These are phyloP conservation scores for Heliosperma pusillum DNA, from an alignment of 148 eudicot genomes.

Conservation along the genomic window DNA sequence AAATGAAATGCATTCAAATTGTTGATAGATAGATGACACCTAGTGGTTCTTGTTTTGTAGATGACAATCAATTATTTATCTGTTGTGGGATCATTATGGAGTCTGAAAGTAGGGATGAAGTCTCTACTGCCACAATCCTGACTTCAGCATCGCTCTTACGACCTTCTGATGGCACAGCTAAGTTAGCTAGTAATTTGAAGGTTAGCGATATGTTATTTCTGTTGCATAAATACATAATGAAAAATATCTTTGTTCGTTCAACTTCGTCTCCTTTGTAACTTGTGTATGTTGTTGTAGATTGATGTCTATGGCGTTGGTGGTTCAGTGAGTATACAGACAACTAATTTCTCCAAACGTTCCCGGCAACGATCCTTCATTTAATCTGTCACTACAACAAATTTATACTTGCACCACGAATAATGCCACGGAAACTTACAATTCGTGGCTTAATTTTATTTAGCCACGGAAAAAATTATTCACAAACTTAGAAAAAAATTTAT, in stretches of 20 bases:
- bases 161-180: neutral
- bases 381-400: too few relatives aligned
- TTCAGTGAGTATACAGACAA: too few relatives aligned
- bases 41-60: neutral
- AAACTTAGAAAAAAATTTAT: too few relatives aligned
- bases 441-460: too few relatives aligned
- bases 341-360: too few relatives aligned
- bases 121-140: neutral
- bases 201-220: neutral
- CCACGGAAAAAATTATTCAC: too few relatives aligned
- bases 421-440: too few relatives aligned
- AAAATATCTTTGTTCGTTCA: neutral
- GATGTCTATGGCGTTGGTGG: constrained; percentile 8
- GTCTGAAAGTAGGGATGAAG: constrained; percentile 3
- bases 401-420: too few relatives aligned
- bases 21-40: neutral
- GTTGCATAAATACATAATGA: neutral
- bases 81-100: constrained; percentile 17
- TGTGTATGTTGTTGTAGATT: constrained; percentile 6
- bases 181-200: constrained; percentile 15
- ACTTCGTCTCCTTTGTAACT: too few relatives aligned
- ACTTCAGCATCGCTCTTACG: constrained; percentile 12
- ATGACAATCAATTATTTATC: constrained; percentile 11
- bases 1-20: neutral
- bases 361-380: too few relatives aligned